A percentile compares a stretch with the other conserved stretches of the same genome.
Conservation (phyloP, 768 basidiomycete species). For the Baorangia bicolor region DNA sequence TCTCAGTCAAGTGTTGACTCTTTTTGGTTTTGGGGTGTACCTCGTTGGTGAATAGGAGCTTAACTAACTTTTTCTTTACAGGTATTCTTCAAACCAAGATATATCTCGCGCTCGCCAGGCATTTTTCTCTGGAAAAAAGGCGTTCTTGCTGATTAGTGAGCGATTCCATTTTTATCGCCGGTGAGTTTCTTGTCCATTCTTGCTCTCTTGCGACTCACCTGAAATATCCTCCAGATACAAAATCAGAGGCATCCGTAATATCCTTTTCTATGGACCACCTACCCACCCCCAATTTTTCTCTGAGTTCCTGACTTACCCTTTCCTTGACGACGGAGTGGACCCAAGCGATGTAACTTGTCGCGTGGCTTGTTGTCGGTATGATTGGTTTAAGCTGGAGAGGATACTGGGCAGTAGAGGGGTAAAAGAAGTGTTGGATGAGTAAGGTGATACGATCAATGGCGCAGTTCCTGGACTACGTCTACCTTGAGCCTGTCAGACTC, state of each 20-base stretch:
- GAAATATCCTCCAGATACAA: constrained; percentile 64
- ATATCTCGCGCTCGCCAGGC: constrained; percentile 91
- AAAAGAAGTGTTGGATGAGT: constrained; percentile 16
- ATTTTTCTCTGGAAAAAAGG: constrained; percentile 85
- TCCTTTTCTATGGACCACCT: constrained; percentile 92
- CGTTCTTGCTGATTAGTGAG: constrained; percentile 89
- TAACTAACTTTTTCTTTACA: constrained; percentile 28
- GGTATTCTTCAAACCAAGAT: constrained; percentile 91
- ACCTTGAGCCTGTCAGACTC: background rate
- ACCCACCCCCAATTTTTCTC: constrained; percentile 91
- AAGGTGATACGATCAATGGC: too few species aligned
- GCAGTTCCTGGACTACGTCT: background rate
- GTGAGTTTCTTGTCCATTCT: constrained; percentile 34
- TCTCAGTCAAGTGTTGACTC: background rate
- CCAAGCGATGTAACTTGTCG: constrained; percentile 79
- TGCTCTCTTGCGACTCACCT: background rate
- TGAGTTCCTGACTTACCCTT: constrained; percentile 86
- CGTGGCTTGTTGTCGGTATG: constrained; percentile 85
- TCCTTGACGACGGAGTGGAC: constrained; percentile 88
- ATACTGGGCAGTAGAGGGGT: constrained; percentile 42
- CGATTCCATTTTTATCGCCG: constrained; percentile 98
- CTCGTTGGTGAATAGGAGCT: background rate
- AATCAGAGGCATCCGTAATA: constrained; percentile 86
- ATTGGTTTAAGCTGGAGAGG: constrained; percentile 83
- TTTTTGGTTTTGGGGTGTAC: background rate